phyloP scores from a whole-genome alignment of 2,329 filamentous ascomycete genomes.

The Verticillium klebahnii region DNA sequence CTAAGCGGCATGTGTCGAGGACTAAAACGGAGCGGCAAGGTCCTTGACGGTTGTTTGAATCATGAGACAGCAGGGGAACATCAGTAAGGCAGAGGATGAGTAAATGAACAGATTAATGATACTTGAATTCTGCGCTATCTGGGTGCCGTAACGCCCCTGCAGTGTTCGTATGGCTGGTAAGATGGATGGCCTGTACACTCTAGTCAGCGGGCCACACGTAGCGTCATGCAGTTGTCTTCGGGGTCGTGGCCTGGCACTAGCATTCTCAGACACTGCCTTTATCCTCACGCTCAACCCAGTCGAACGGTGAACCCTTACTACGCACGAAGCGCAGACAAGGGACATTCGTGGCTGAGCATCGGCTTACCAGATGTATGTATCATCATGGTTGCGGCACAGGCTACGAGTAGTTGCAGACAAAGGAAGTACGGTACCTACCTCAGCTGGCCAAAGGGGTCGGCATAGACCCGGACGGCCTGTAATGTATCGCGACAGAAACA shows the following conservation, averaged over 20 bases:
- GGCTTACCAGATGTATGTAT: constrained; percentile 13
- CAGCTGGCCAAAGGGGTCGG: not conserved
- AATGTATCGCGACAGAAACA: not conserved
- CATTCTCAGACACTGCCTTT: constrained; percentile 12
- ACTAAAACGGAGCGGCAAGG: not conserved
- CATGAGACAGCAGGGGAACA: not conserved
- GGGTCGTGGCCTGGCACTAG: not conserved
- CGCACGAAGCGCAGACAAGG: not conserved
- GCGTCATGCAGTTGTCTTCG: too few relatives aligned
- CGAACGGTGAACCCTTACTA: not conserved
- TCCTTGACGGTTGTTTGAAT: not conserved
- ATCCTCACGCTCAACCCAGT: constrained; percentile 14
- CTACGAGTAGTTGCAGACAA: not conserved
- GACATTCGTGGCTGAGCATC: constrained; percentile 13
- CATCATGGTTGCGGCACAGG: not conserved
- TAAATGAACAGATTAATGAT: constrained; percentile 4
- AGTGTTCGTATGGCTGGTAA: not conserved
- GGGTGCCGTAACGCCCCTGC: not conserved
- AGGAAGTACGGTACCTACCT: not conserved
- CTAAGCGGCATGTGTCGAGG: constrained; percentile 26
- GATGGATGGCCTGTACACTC: not conserved
- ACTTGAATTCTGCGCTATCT: not conserved
- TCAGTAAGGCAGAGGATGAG: not conserved
- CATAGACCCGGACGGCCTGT: not conserved
- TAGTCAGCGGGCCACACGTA: constrained; percentile 4